Percentiles rank a stretch among this genome's conserved stretches.
Conservation (phyloP, 768 basidiomycete genomes). For the Suillus spraguei region DNA sequence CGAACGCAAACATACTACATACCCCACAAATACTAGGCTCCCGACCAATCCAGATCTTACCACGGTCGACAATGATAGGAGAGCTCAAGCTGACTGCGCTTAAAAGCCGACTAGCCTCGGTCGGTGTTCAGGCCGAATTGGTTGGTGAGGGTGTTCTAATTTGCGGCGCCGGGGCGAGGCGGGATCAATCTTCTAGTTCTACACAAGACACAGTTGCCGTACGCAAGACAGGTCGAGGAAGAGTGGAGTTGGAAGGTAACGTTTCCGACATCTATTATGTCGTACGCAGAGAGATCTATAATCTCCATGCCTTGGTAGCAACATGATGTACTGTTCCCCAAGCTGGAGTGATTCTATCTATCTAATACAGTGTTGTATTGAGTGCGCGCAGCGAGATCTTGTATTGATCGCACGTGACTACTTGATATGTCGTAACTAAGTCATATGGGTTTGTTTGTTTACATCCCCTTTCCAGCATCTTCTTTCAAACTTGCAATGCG, state of each 20-base stretch:
- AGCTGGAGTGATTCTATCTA: not conserved
- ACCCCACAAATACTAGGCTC: slow-evolving; percentile 57
- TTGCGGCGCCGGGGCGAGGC: slow-evolving; percentile 67
- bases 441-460: slow-evolving; percentile 1
- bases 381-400: not conserved
- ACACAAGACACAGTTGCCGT: slow-evolving; percentile 81
- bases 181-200: slow-evolving; percentile 42
- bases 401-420: not conserved
- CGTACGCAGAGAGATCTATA: slow-evolving; percentile 89
- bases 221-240: slow-evolving; percentile 81
- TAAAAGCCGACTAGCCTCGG: slow-evolving; percentile 72
- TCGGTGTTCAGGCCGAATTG: slow-evolving; percentile 88
- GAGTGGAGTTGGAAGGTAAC: slow-evolving; percentile 87
- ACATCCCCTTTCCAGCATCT: slow-evolving; percentile 73
- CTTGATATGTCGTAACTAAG: not conserved
- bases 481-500: slow-evolving; percentile 94
- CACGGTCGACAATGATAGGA: slow-evolving; percentile 95
- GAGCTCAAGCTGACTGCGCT: slow-evolving; percentile 91
- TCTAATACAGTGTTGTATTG: not conserved
- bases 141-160: slow-evolving; percentile 97
- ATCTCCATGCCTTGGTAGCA: slow-evolving; percentile 86
- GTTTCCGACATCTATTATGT: slow-evolving; percentile 88
- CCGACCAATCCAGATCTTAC: slow-evolving; percentile 67
- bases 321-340: slow-evolving; percentile 38
- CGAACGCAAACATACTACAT: slow-evolving; percentile 28